Conservation (phyloP, 495 filamentous ascomycete species). For the Penicillium riverlandense region DNA sequence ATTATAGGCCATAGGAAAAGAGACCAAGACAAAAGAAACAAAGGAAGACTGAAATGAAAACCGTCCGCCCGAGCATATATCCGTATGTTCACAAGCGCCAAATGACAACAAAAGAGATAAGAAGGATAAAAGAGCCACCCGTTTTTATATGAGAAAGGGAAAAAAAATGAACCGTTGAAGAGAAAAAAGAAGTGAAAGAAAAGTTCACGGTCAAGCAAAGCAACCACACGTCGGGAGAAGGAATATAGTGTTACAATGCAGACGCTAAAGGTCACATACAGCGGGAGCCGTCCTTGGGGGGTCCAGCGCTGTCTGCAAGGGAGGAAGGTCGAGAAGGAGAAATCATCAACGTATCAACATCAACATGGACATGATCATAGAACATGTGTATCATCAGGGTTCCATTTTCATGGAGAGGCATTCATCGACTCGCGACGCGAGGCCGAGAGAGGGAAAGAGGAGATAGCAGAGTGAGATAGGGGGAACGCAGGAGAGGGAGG, state of each 20-base stretch:
- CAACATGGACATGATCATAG: neutral
- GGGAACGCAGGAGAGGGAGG: conserved; percentile 35
- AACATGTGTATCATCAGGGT: too few species aligned
- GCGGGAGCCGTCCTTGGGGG: neutral
- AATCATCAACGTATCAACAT: conserved; percentile 15
- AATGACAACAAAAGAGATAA: conserved; percentile 7
- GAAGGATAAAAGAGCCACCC: conserved; percentile 4
- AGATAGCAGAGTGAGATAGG: conserved; percentile 9
- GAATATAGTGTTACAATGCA: conserved; percentile 20
- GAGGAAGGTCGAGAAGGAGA: neutral
- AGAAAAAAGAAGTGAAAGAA: conserved; percentile 10
- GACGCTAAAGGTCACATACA: conserved; percentile 18
- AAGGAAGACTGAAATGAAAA: conserved; percentile 2
- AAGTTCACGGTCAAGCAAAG: conserved; percentile 6
- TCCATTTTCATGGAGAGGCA: conserved; percentile 16
- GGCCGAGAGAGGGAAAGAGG: conserved; percentile 21
- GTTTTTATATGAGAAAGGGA: conserved; percentile 10
- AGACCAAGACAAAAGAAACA: conserved; percentile 11
- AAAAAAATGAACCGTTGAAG: conserved; percentile 10
- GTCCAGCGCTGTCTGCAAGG: conserved; percentile 13
- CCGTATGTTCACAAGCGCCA: conserved; percentile 13
- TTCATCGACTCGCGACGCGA: conserved; percentile 28
- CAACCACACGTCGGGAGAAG: conserved; percentile 1
- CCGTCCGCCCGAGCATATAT: conserved; percentile 11
- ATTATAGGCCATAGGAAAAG: conserved; percentile 7